Evolutionary conservation across 1,139 yeast species (phyloP).

Genomic region (Yamadazyma diddensiae): DNA sequence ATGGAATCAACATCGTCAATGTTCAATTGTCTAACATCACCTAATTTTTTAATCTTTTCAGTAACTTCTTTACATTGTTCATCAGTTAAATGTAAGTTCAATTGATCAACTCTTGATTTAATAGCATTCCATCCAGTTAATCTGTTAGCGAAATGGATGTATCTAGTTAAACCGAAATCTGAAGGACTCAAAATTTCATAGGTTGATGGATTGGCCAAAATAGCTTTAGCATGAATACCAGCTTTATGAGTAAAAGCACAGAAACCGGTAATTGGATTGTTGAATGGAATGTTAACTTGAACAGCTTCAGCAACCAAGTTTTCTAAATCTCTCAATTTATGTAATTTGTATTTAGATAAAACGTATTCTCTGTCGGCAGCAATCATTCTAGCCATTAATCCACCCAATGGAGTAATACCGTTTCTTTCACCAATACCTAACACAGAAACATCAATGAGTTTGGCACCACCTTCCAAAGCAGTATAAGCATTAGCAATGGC

Average conservation of each 20-base stretch:
- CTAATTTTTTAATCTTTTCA: conserved; percentile 51
- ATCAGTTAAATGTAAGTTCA: conserved; percentile 48
- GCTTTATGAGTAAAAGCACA: conserved; percentile 65
- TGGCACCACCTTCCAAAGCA: conserved; percentile 62
- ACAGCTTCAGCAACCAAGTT: conserved; percentile 58
- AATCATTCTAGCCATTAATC: conserved; percentile 62
- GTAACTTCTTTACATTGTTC: conserved; percentile 58
- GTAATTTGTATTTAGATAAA: conserved; percentile 52
- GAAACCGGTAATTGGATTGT: conserved; percentile 60
- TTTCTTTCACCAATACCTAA: conserved; percentile 62
- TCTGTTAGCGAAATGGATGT: conserved; percentile 58
- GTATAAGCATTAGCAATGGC: conserved; percentile 62
- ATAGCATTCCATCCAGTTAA: conserved; percentile 57
- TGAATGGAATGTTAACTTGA: conserved; percentile 56
- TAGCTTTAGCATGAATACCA: conserved; percentile 61
- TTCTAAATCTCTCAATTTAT: conserved; percentile 54
- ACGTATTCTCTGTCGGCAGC: conserved; percentile 60
- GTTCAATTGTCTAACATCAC: conserved; percentile 50
- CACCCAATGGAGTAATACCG: conserved; percentile 60
- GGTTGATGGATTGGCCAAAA: conserved; percentile 58
- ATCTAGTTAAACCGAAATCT: conserved; percentile 56
- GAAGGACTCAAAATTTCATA: conserved; percentile 57
- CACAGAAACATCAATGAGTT: conserved; percentile 54
- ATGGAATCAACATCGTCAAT: conserved; percentile 50
- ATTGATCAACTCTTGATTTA: conserved; percentile 47